Evolutionary conservation across 768 basidiomycete species (phyloP), one percentile per base, ranked within the genome.

Genomic region (Macrolepiota dolichaula): DNA sequence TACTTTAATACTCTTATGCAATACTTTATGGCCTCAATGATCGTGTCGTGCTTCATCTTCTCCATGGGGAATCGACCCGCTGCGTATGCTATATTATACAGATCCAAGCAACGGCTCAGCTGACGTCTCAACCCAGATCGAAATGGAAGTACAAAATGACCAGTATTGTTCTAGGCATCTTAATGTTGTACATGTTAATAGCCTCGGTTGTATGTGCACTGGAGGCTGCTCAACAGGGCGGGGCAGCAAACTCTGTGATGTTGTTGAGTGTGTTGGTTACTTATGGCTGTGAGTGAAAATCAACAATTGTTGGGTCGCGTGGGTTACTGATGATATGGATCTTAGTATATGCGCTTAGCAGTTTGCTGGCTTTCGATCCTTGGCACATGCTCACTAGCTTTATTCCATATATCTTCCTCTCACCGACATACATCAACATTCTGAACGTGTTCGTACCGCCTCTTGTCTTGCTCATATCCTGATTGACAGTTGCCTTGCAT

Each of bases 371-470:
- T 0, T 84, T 96, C 60, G 97, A 99, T 73, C 96, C 97, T 3
- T 96, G 94, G 93, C 96, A 98, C 74, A 86, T 98, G 78, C 51
- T 97, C 64, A 98, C 96, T 9, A 94, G 92, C 67, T 94, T 95
- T 69, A 66, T 88, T 13, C 94, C 92, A 53, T 99, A 97, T 69
- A 74, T 98, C 69, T 76, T 98, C 19, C 82, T 97, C 57, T 91
- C 88, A 2, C 93, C 95, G 27, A 86, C 85, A 29, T 91, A 90
- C 65, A 82, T 92, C 69, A 90, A 89, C 69, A 79, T 91, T 62
- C 73, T 92, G 57, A 88, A 86, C 71, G 86, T 94, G 88, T 92
- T 59, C 68, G 89, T 70, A 38, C 10, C 22, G 19, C 27, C 61
- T 19, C 15, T 44, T 17, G n/a, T 49, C 47, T 56, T 47, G 24